Conservation (phyloP, 2,329 filamentous ascomycete genomes). For the Monosporascus sp. region DNA sequence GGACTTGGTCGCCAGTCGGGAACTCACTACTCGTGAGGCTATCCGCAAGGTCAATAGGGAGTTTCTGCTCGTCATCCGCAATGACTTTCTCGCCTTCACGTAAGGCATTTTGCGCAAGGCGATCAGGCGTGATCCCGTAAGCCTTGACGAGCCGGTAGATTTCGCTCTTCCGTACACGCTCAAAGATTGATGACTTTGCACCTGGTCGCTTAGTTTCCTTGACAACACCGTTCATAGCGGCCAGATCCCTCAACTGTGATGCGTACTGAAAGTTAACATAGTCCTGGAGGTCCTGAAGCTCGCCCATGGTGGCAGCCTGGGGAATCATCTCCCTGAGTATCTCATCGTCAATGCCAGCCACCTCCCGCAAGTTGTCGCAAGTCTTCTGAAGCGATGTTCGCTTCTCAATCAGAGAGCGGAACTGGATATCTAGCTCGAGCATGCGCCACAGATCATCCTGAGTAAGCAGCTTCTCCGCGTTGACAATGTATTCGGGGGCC, state of each 20-base stretch:
- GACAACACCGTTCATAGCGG: slow-evolving; percentile 54
- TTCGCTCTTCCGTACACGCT: slow-evolving; percentile 74
- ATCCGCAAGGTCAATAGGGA: slow-evolving; percentile 84
- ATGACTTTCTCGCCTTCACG: slow-evolving; percentile 72
- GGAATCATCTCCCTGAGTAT: slow-evolving; percentile 80
- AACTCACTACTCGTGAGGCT: slow-evolving; percentile 68
- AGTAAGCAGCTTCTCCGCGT: slow-evolving; percentile 80
- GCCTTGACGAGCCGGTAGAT: slow-evolving; percentile 80
- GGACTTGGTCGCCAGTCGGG: slow-evolving; percentile 66
- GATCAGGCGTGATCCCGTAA: slow-evolving; percentile 85
- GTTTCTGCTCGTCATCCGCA: slow-evolving; percentile 75
- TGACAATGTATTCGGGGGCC: slow-evolving; percentile 65
- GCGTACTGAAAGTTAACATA: slow-evolving; percentile 95
- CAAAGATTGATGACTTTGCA: slow-evolving; percentile 73
- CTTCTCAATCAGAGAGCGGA: slow-evolving; percentile 87
- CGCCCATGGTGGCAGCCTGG: slow-evolving; percentile 80
- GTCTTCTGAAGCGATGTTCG: slow-evolving; percentile 77
- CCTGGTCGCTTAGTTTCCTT: slow-evolving; percentile 74
- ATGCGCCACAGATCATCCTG: slow-evolving; percentile 95
- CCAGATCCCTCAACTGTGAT: slow-evolving; percentile 74
- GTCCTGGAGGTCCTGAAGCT: slow-evolving; percentile 93
- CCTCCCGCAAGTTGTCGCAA: slow-evolving; percentile 64
- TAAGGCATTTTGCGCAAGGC: slow-evolving; percentile 80
- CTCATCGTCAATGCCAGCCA: slow-evolving; percentile 59
- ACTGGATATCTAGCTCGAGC: slow-evolving; percentile 91